phyloP scores from a whole-genome alignment of 176 grass and related monocot genomes.

The Elaeis guineensis region DNA sequence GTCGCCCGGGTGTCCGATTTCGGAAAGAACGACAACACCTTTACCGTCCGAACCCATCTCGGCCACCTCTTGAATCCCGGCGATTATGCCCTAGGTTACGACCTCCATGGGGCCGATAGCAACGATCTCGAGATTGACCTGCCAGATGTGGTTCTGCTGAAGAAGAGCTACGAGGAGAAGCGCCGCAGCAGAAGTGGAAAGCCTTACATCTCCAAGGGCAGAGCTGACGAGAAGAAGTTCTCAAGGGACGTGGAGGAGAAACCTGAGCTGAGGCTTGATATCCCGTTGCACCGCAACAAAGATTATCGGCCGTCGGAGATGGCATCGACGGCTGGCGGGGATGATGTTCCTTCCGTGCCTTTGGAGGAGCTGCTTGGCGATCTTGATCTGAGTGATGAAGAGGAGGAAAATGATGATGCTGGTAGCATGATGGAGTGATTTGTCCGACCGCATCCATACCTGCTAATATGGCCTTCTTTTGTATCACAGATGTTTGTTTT shows the following conservation, averaged over 20 bases:
- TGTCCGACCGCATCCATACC: neutral
- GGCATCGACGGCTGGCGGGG: slow-evolving; percentile 49
- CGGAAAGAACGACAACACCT: slow-evolving; percentile 65
- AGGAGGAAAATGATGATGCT: slow-evolving; percentile 15
- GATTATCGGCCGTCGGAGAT: slow-evolving; percentile 68
- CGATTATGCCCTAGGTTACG: slow-evolving; percentile 83
- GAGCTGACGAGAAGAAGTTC: slow-evolving; percentile 55
- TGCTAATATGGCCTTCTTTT: too few species aligned
- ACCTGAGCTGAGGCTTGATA: slow-evolving; percentile 31
- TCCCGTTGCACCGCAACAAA: slow-evolving; percentile 57
- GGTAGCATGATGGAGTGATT: slow-evolving; percentile 38
- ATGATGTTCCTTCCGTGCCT: slow-evolving; percentile 52
- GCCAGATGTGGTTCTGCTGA: slow-evolving; percentile 72
- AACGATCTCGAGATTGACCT: slow-evolving; percentile 57
- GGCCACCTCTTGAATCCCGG: slow-evolving; percentile 67
- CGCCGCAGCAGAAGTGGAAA: slow-evolving; percentile 32
- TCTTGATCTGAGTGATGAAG: slow-evolving; percentile 45
- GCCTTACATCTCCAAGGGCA: slow-evolving; percentile 52
- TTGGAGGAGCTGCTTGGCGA: slow-evolving; percentile 72
- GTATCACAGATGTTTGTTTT: neutral
- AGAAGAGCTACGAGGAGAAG: slow-evolving; percentile 90
- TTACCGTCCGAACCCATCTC: slow-evolving; percentile 67
- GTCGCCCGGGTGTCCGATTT: slow-evolving; percentile 66
- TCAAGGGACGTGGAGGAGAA: slow-evolving; percentile 50
- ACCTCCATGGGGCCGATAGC: slow-evolving; percentile 58